Conservation (phyloP, 352 stramenopile species). For the Phytophthora litchii region DNA sequence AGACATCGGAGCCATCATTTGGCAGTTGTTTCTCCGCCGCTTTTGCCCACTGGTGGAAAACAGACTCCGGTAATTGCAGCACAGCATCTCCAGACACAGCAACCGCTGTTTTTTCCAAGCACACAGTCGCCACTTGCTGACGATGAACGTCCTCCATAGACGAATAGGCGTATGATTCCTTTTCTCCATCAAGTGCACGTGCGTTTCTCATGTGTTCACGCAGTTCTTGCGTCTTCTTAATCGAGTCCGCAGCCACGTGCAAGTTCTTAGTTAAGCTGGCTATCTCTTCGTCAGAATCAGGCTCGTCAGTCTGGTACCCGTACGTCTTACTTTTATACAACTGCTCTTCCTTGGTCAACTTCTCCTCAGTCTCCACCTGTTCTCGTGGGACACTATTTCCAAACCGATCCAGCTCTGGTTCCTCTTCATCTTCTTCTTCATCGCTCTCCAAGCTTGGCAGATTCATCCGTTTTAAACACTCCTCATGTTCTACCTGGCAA, state of each 20-base stretch:
- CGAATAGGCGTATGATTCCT: slow-evolving; percentile 50
- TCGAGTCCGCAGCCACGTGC: slow-evolving; percentile 44
- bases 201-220: slow-evolving; percentile 45
- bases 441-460: slow-evolving; percentile 71
- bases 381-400: slow-evolving; percentile 41
- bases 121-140: slow-evolving; percentile 68
- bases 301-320: slow-evolving; percentile 23
- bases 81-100: slow-evolving; percentile 77
- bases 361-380: slow-evolving; percentile 22
- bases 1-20: background rate
- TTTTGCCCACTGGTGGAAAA: slow-evolving; percentile 68
- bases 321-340: slow-evolving; percentile 65
- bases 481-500: slow-evolving; percentile 67
- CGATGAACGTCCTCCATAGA: slow-evolving; percentile 77
- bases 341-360: slow-evolving; percentile 41
- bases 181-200: slow-evolving; percentile 27
- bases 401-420: slow-evolving; percentile 39
- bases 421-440: slow-evolving; percentile 44
- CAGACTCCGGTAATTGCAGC: slow-evolving; percentile 69
- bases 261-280: slow-evolving; percentile 65
- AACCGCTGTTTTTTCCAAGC: slow-evolving; percentile 69
- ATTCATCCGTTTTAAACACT: slow-evolving; percentile 55
- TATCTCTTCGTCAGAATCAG: slow-evolving; percentile 65
- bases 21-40: slow-evolving; percentile 24
- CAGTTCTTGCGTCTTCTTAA: slow-evolving; percentile 71